Evolutionary conservation across 371 early-diverging fungal species (phyloP).

Genomic region (Dichotomocladium elegans): DNA sequence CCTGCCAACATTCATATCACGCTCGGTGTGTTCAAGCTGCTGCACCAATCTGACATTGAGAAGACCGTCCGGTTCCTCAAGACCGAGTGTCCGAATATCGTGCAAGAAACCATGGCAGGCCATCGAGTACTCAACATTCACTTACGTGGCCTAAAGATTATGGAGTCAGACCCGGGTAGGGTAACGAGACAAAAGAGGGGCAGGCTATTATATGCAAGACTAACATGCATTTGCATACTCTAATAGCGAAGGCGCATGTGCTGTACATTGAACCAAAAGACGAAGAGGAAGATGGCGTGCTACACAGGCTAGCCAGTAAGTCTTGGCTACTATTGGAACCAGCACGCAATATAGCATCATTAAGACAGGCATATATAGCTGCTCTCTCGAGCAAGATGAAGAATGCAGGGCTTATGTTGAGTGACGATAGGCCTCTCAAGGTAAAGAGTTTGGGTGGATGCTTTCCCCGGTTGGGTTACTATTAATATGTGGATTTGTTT

Average conservation of each 20-base stretch:
- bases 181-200: background rate
- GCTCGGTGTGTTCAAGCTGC: conserved; percentile 27
- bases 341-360: background rate
- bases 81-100: conserved; percentile 10
- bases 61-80: conserved; percentile 21
- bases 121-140: conserved; percentile 11
- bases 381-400: conserved; percentile 20
- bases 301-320: conserved; percentile 21
- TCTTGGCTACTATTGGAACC: background rate
- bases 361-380: conserved; percentile 6
- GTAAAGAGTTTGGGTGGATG: conserved; percentile 13
- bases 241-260: conserved; percentile 26
- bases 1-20: conserved; percentile 33
- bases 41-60: conserved; percentile 22
- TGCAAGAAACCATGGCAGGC: conserved; percentile 1
- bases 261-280: conserved; percentile 30
- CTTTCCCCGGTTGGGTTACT: background rate
- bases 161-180: conserved; percentile 23
- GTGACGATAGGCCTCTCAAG: conserved; percentile 33
- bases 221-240: background rate
- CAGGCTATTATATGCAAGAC: background rate
- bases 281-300: conserved; percentile 13
- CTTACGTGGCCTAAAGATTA: conserved; percentile 12
- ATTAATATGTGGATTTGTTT: no score
- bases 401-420: conserved; percentile 17